Percentiles rank a stretch among this genome's conserved stretches.
These are phyloP conservation scores for Diplogelasinospora grovesii DNA, from an alignment of 495 filamentous ascomycete genomes.

Conservation along the genomic window DNA sequence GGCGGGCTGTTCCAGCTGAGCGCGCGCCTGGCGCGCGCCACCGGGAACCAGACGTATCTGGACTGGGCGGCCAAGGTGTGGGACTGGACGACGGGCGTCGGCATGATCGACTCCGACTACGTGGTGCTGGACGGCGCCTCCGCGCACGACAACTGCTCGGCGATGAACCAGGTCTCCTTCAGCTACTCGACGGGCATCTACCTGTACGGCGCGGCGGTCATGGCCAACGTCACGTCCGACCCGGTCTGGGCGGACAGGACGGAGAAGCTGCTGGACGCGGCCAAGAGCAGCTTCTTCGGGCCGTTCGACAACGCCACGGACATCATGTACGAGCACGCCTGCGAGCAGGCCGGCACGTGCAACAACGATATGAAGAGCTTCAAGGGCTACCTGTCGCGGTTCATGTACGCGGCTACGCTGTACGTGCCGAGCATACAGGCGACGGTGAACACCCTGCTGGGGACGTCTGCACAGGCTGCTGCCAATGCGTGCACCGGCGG, in stretches of 20 bases:
- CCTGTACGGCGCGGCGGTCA: conserved; percentile 57
- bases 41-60: conserved; percentile 55
- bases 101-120: conserved; percentile 43
- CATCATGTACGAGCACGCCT: conserved; percentile 65
- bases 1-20: conserved; percentile 63
- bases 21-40: conserved; percentile 61
- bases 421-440: conserved; percentile 51
- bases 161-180: conserved; percentile 44
- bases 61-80: conserved; percentile 65
- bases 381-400: conserved; percentile 74
- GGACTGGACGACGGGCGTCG: conserved; percentile 54
- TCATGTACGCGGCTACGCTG: conserved; percentile 58
- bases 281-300: conserved; percentile 38
- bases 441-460: conserved; percentile 46
- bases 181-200: conserved; percentile 62
- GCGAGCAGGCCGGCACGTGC: conserved; percentile 57
- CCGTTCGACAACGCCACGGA: conserved; percentile 41
- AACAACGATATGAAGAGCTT: conserved; percentile 70
- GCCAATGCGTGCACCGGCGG: conserved; percentile 59
- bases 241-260: conserved; percentile 46
- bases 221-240: conserved; percentile 56
- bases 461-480: conserved; percentile 56
- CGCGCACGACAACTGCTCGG: conserved; percentile 36
- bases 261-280: conserved; percentile 39
- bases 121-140: conserved; percentile 53